Evolutionary conservation across 345 rosid genomes (phyloP), one percentile per base, ranked within the genome.

Genomic region (Garcia nutans): DNA sequence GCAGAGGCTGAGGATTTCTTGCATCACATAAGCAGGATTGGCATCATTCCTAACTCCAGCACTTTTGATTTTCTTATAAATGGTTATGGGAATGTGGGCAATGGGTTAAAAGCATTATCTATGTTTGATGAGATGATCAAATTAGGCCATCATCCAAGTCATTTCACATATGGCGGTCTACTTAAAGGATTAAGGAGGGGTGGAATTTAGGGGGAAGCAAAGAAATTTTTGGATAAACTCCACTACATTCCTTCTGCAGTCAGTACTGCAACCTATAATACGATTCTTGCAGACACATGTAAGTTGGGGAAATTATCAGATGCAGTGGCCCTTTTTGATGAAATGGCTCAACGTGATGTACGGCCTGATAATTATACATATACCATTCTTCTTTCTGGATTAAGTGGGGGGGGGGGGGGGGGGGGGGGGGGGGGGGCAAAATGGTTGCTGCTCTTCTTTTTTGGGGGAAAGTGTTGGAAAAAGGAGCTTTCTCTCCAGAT

Each of bases 161-260:
- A 79, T 78, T 85, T 90, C 84, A 89, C 97, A 9, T 92, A 90
- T 74, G 86, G 90, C n/a, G 78, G 96, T 80, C 84, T 95, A 57
- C 91, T 92, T 65, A 95, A 91, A 87, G 99, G 92, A 82, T 86
- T 92, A 64, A 92, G 97, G 82, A 89, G 70, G 80, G 89, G 93
- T 68, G 88, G 97, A 65, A 86, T 91, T 72, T 72, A 84, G 50
- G 79, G 52, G 74, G 88, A 85, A 82, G 98, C 92, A 3, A 89
- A 85, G 86, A 84, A 78, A 74, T 84, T 94, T 62, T 82, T 94
- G 74, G 78, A 75, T 65, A 76, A 73, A 56, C 89, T 92, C 49
- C 88, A 85, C 72, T 64, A 50, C 71, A 81, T 88, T 81, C 96
- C 89, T 77, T 78, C 75, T 73, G 86, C 88, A 76, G 89, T 93